Base-by-base conservation (phyloP, 176 grass and related monocot genomes). In the Luzula sylvatica region DNA sequence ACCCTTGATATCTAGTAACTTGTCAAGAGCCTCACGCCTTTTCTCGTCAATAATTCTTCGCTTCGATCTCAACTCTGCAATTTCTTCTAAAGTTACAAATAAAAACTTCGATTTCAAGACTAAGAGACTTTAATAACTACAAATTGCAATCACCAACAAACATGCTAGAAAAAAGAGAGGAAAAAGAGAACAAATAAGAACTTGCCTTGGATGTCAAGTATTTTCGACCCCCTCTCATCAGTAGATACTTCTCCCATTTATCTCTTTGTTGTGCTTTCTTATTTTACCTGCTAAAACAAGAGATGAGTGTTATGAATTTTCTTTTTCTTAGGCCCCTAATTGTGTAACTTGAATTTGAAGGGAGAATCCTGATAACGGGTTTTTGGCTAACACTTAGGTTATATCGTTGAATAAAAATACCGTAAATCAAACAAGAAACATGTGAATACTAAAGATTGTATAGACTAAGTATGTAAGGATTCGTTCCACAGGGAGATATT, bases 1-100 rank as follows among this genome's bases (percentile, higher is more conserved):
- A 83, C 88, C 79, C 83, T 87, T 94, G 55, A 94, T 71, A 61
- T 94, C 88, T 45, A 94, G 69, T 64, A 94, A 71, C 68, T 74
- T 83, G 53, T 87, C 72, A 4, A 94, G 75, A 12, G 79, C 72
- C 19, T 65, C 76, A 51, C 56, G 29, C 19, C 88, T 65, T 72
- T 48, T 83, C 28, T 21, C 16, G 52, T 87, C 83, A 47, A 94
- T 75, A 65, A 54, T 45, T 8, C 50, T 46, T 45, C 68, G 78
- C 52, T 38, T 83, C 48, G 72, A 77, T 67, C 60, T 55, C 56
- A 83, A 24, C 53, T 28, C 52, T 7, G 20, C 74, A 71, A 87
- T 75, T 43, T 87, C 79, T 18, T 73, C 88, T 94, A 66, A 52
- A 76, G 77, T 23, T 74, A 46, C 29, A 20, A 49, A 35, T 19